Evolutionary conservation across 768 basidiomycete species (phyloP).

Genomic region (Pleurotus djamor): DNA sequence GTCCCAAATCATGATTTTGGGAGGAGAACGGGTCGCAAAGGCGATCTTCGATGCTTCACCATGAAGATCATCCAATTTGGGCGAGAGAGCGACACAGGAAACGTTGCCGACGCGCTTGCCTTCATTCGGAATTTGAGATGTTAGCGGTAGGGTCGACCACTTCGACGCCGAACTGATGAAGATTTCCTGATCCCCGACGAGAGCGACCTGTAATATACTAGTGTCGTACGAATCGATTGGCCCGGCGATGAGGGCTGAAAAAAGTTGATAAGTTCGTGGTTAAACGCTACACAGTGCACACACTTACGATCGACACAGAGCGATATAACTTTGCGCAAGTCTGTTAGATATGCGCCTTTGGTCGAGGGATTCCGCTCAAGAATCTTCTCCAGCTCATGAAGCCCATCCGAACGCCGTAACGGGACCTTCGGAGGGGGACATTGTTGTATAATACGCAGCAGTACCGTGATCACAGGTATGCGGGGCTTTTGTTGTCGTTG

Average conservation of each 20-base stretch:
- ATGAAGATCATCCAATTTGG: neutral
- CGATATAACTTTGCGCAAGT: neutral
- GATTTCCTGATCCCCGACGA: neutral
- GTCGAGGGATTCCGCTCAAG: neutral
- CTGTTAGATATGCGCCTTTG: neutral
- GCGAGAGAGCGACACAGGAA: neutral
- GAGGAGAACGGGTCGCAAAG: neutral
- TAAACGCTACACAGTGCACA: neutral
- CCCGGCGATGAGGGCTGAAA: neutral
- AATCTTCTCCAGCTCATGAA: neutral
- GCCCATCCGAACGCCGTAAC: neutral
- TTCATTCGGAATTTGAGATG: neutral
- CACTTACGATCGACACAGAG: neutral
- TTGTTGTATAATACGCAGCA: neutral
- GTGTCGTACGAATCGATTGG: neutral
- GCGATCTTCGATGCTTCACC: neutral
- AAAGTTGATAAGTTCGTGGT: neutral
- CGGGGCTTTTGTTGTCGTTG: neutral
- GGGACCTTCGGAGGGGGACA: neutral
- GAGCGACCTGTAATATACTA: neutral
- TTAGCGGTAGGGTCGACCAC: neutral
- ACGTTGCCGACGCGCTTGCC: neutral
- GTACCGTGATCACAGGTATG: neutral
- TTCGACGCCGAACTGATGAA: neutral
- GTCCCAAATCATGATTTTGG: neutral